Evolutionary conservation across 1,139 yeast genomes (phyloP), one percentile per base, ranked within the genome.

Genomic region (Suhomyces wounanorum): DNA sequence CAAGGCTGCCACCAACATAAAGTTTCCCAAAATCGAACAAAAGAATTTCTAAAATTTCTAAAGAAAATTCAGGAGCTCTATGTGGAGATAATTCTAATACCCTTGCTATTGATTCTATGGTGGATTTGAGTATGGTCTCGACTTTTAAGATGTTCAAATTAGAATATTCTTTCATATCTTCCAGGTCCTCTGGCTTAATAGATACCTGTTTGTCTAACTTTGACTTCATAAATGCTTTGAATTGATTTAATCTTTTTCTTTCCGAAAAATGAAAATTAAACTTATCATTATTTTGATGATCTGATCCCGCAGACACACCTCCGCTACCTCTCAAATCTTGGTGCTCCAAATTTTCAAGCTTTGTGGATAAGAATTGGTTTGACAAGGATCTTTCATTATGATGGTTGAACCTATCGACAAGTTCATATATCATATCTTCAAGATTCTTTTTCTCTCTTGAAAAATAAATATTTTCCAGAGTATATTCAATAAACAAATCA

Each of bases 31-130:
- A 77, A 52, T 87, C 90, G 52, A 83, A 78, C 21, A 89, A 66
- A 48, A 90, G 66, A 36, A 89, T 75, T 53, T 87, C 89, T 57
- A 89, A 74, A 21, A 91, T 69, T 53, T 84, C 90, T 46, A 83
- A 71, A 0, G 91, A 81, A 60, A 84, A 82, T 44, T 82, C 85
- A 3, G 87, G 80, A 7, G 89, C 75, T 55, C 80, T 85, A 18
- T 69, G 66, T 0, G 96, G 89, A 1, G 85, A 77, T 48, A 92
- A 70, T 61, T 90, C 97, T 61, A 89, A 79, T 7, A 87, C 76
- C 61, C 98, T 77, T 3, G 96, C 87, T 7, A 90, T 75, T 1
- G 94, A 80, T 67, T 92, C 98, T 30, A 91, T 89, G 3, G 87
- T 79, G 30, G 89, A 81, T 57, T 84, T 84, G 41, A 91, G 71